These are phyloP conservation scores for Fusarium odoratissimum DNA, from an alignment of 2,329 filamentous ascomycete species.

Conservation along the genomic window DNA sequence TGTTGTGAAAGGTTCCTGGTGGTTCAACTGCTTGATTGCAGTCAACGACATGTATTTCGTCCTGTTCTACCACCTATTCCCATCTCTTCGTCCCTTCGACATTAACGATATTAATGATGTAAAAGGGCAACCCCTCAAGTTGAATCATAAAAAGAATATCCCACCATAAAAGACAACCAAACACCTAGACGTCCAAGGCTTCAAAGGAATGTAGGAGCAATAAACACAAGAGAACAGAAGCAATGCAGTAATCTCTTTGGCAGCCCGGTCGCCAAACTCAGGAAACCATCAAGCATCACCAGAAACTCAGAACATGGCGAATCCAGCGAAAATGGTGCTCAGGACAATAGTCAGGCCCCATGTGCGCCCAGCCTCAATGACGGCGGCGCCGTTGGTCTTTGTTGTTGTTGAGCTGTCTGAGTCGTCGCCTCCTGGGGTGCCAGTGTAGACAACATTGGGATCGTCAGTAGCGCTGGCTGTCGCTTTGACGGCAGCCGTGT, in stretches of 20 bases:
- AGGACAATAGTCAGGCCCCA: conserved; percentile 55
- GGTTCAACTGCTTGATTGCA: conserved; percentile 25
- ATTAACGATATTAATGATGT: conserved; percentile 40
- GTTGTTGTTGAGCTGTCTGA: conserved; percentile 19
- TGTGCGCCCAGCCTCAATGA: conserved; percentile 51
- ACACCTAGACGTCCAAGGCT: conserved; percentile 46
- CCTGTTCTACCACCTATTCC: conserved; percentile 14
- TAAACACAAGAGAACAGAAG: conserved; percentile 34
- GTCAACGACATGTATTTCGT: conserved; percentile 23
- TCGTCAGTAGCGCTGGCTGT: conserved; percentile 51
- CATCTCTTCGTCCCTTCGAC: conserved; percentile 5
- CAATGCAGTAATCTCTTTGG: conserved; percentile 5
- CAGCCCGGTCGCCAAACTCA: neutral
- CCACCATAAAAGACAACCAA: conserved; percentile 38
- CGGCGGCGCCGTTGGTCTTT: conserved; percentile 43
- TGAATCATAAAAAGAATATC: conserved; percentile 29
- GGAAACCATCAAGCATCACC: neutral
- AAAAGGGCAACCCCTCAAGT: conserved; percentile 23
- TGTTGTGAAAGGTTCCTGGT: neutral
- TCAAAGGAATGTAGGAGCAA: conserved; percentile 40
- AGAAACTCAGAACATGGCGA: conserved; percentile 53
- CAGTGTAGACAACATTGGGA: conserved; percentile 52
- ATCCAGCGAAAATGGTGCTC: conserved; percentile 54
- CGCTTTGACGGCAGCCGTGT: conserved; percentile 54
- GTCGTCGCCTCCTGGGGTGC: conserved; percentile 17